Base-by-base conservation (phyloP, 176 grass and related monocot species). In the Otatea glauca region DNA sequence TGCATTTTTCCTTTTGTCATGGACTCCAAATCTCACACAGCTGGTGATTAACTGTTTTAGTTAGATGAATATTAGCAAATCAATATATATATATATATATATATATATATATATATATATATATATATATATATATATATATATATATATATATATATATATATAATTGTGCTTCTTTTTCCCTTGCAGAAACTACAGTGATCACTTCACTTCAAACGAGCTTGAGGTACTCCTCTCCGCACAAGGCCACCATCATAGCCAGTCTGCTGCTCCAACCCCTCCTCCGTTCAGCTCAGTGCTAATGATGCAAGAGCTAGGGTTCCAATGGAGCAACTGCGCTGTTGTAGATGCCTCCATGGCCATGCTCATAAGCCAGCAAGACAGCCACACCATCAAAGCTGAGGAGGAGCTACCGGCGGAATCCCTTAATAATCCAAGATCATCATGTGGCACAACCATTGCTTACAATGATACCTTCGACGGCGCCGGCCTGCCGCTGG, bases 291-390 rank as follows among this genome's bases (percentile, higher is more conserved):
- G 79, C 80, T 83, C 84, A 2, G 41, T 87, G 75, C 55, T 89
- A 4, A 85, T 92, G 91, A 90, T 91, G 79, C 96, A 93, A 83
- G 89, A 98, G 24, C 75, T 98, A 95, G 96, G 89, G 85, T 87
- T 95, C 91, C 93, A 90, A 81, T 95, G 90, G 93, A 78, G 21
- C 79, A 69, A 59, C 78, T 77, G 68, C 72, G 43, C 53, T 43
- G 80, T 49, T 38, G 49, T 74, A 56, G 87, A 88, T 54, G 41
- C 70, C 4, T 43, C 72, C 61, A 65, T 16, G 29, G 45, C 20
- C 32, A 66, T 70, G 54, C 21, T 85, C 37, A 55, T 83, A 55
- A 74, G 84, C 44, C 83, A 81, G 38, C 65, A 90, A 51, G 75
- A 80, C 44, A 41, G 69, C 54, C 88, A 84, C 17, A 92, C 24